Evolutionary conservation across 352 stramenopile genomes (phyloP), one percentile per base, ranked within the genome.

Genomic region (Pythium inflatum): DNA sequence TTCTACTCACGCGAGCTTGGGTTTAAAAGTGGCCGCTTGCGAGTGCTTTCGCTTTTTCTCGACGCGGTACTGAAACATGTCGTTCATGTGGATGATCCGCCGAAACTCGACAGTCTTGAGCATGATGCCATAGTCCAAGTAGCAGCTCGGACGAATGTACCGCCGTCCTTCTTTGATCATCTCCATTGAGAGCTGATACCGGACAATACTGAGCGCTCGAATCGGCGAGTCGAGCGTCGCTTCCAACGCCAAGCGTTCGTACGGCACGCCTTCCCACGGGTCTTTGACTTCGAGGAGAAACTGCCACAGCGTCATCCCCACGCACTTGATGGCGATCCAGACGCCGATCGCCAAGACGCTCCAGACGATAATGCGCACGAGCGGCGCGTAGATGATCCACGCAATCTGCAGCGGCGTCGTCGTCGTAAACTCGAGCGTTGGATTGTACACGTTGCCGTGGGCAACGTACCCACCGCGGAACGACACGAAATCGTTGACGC

Each of bases 101-200:
- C n/a, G n/a, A n/a, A n/a, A n/a, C n/a, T n/a, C n/a, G n/a, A n/a
- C n/a, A n/a, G n/a, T n/a, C 56, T 71, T 71, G 45, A 75, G 56
- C 46, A 86, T 67, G 34, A 89, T 69, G 18, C 79, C 81, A 65
- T 76, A 78, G 51, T 81, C 79, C 24, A 87, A 57, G 31, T 81
- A 89, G 40, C 56, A 79, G 8, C 70, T 73, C 33, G 81, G 81
- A 46, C 73, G 76, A 11, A 89, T 75, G 43, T 76, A 74, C 9
- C 77, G 76, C 24, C 57, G 64, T 34, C 53, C 66, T 6, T 58
- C 62, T 16, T 74, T 46, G 18, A 70, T 20, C 4, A 68, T 81
- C 60, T 84, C 81, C 66, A 89, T 79, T 16, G 51, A 55, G 18
- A 81, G 69, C 14, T 62, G 74, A 38, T 71, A 72, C 20, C 81